phyloP scores from a whole-genome alignment of 331 rosid species.

The Pyracantha coccinea region DNA sequence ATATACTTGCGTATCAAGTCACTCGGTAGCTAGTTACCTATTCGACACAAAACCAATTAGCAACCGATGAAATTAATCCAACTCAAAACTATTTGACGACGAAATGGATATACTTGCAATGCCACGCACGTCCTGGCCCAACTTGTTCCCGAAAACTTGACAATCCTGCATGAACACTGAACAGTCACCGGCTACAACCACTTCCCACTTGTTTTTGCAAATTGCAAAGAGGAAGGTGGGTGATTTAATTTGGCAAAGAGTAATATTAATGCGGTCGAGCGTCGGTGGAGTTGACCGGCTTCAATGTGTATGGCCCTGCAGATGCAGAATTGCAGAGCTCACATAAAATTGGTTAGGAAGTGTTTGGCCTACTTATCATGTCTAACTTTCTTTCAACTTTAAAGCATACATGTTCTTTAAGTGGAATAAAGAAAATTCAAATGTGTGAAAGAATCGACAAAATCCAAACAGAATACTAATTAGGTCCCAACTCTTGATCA shows the following conservation, averaged over 20 bases:
- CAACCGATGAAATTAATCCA: background rate
- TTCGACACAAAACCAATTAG: background rate
- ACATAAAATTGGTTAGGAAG: background rate
- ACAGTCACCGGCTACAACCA: background rate
- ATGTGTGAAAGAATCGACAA: background rate
- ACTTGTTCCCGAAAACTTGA: background rate
- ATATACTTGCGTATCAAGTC: background rate
- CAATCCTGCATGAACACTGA: background rate
- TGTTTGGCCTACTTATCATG: background rate
- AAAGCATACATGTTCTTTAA: background rate
- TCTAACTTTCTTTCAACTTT: background rate
- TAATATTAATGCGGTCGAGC: background rate
- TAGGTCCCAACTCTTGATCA: too few relatives aligned
- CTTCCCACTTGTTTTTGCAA: background rate
- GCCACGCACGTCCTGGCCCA: background rate
- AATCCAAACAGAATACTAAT: too few relatives aligned
- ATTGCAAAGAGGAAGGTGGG: slow-evolving; percentile 1
- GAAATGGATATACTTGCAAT: background rate
- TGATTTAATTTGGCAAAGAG: background rate
- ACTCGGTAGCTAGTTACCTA: background rate
- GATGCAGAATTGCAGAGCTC: background rate
- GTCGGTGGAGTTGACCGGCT: slow-evolving; percentile 11
- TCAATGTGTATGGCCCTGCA: background rate
- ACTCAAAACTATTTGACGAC: background rate
- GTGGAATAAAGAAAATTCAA: background rate